These are phyloP conservation scores for Barnettozyma populi DNA, from an alignment of 805 yeast genomes.

Conservation along the genomic window DNA sequence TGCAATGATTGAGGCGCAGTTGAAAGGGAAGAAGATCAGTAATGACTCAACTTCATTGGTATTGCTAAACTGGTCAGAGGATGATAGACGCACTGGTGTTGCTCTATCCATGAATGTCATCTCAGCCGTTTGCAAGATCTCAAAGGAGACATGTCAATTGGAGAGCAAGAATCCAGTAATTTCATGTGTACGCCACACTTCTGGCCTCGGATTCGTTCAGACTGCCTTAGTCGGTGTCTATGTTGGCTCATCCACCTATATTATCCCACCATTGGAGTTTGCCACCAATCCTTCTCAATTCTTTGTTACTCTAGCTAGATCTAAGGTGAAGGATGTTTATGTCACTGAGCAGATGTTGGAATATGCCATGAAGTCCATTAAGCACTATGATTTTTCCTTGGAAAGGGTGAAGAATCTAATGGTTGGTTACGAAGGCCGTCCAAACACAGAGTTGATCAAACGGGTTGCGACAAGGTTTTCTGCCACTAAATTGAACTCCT, in stretches of 20 bases:
- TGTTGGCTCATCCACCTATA: conserved; percentile 78
- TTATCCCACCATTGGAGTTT: conserved; percentile 73
- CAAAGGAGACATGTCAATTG: conserved; percentile 89
- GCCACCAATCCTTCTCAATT: conserved; percentile 69
- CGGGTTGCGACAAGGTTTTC: conserved; percentile 58
- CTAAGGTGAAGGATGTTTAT: conserved; percentile 79
- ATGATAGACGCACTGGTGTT: conserved; percentile 58
- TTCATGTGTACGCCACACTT: conserved; percentile 80
- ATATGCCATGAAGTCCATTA: conserved; percentile 57
- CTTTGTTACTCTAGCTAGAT: conserved; percentile 63
- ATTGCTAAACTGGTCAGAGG: conserved; percentile 69
- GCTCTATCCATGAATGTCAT: conserved; percentile 51
- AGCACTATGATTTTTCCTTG: conserved; percentile 51
- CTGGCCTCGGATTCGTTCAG: conserved; percentile 85
- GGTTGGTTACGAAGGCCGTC: conserved; percentile 74
- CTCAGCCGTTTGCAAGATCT: conserved; percentile 75
- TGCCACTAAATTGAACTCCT: conserved; percentile 56
- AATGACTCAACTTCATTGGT: conserved; percentile 45
- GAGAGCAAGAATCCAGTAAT: conserved; percentile 65
- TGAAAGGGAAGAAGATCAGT: conserved; percentile 6
- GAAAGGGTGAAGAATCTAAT: conserved; percentile 71
- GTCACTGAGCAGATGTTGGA: conserved; percentile 80
- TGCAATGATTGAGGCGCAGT: conserved; percentile 20
- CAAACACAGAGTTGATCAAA: conserved; percentile 54
- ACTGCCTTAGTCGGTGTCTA: conserved; percentile 80